These are phyloP conservation scores for Malbranchea zuffiana DNA, from an alignment of 2,329 filamentous ascomycete genomes.

Conservation along the genomic window DNA sequence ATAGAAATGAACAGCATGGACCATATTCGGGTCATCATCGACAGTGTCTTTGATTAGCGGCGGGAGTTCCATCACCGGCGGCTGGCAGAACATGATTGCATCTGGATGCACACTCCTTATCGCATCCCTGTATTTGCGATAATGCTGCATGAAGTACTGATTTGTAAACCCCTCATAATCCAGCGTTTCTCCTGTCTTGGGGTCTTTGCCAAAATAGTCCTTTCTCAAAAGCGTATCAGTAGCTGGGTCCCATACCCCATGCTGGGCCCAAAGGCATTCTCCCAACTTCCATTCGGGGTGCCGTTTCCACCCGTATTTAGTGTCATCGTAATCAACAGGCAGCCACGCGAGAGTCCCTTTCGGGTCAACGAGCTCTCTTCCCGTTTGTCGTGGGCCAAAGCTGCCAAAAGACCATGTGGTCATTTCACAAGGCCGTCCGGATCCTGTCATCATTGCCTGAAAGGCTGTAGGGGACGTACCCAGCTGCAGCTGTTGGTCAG, in stretches of 20 bases:
- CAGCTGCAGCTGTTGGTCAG: slow-evolving; percentile 82
- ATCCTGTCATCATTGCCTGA: slow-evolving; percentile 86
- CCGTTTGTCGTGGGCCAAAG: slow-evolving; percentile 83
- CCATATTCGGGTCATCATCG: slow-evolving; percentile 82
- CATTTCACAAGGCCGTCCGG: slow-evolving; percentile 78
- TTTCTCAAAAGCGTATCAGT: slow-evolving; percentile 68
- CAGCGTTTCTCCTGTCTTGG: slow-evolving; percentile 59
- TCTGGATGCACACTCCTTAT: slow-evolving; percentile 67
- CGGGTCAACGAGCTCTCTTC: slow-evolving; percentile 72
- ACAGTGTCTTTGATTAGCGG: slow-evolving; percentile 74
- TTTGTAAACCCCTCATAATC: slow-evolving; percentile 83
- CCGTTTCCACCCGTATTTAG: slow-evolving; percentile 78
- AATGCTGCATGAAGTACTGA: slow-evolving; percentile 80
- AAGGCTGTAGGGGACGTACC: slow-evolving; percentile 88
- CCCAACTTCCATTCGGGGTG: slow-evolving; percentile 83
- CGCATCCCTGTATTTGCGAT: slow-evolving; percentile 61
- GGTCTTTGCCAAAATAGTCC: slow-evolving; percentile 77
- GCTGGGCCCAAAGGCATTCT: slow-evolving; percentile 94
- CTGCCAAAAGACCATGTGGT: slow-evolving; percentile 89
- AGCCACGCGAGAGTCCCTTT: slow-evolving; percentile 80
- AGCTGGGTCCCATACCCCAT: slow-evolving; percentile 82
- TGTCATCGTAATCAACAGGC: slow-evolving; percentile 70
- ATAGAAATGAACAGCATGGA: slow-evolving; percentile 92
- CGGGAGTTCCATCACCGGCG: slow-evolving; percentile 82
- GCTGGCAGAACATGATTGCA: slow-evolving; percentile 82